Evolutionary conservation across 495 filamentous ascomycete species (phyloP), one percentile per base, ranked within the genome.

Genomic region (Penicillium malachiteum): DNA sequence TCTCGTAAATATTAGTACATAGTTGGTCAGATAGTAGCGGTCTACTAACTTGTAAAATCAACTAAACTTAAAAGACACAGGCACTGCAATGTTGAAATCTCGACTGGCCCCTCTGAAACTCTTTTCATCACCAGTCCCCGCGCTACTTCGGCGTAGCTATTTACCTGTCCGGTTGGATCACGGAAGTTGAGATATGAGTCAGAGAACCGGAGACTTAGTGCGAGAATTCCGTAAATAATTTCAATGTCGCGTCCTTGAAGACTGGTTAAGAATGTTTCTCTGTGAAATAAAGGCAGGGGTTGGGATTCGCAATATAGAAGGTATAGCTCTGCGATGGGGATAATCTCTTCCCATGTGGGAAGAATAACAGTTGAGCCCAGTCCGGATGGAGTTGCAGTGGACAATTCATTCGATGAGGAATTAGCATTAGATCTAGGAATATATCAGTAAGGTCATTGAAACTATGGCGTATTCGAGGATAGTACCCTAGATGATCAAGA

Each of bases 41-140:
- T 21, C 0, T 2, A 37, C 66, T 49, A 67, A 77, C 77, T 72
- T 21, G 77, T 72, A 55, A 78, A 78, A 39, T 80, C 77, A 11
- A 80, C 70, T 31, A 80, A 54, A 45, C 73, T 74, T 45, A 80
- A 47, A 41, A 80, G 66, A 48, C 74, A 78, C 9, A 80, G 60
- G 42, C 70, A 69, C 47, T 80, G 77, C 32, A 80, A 64, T 1
- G 77, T 80, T 33, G 76, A 78, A 13, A 80, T 59, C 51, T 80
- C 77, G 12, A 80, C 72, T 0, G 68, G 68, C 10, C 77, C 77
- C 44, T 78, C 70, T 17, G 71, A 73, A 7, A 78, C 64, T 56
- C 71, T 68, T 48, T 70, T 74, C 62, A 71, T 77, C 7, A 77
- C 69, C 6, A 76, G 64, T 7, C 59, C 65, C 17, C 76, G 62